Percentiles rank a stretch among this genome's conserved stretches.
Conservation (phyloP, 768 basidiomycete species). For the Lactarius psammicola region DNA sequence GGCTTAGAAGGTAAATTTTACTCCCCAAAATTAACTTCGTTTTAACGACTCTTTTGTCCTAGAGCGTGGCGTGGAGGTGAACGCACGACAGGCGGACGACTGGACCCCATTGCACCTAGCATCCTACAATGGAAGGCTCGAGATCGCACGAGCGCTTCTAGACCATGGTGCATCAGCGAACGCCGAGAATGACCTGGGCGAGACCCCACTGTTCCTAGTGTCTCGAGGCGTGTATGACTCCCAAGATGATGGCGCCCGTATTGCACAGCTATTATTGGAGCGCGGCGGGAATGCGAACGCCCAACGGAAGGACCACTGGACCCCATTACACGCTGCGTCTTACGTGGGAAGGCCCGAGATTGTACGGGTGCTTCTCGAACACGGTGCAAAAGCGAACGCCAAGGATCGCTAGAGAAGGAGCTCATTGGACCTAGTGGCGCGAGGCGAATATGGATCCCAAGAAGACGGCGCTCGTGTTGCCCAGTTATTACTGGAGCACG, state of each 20-base stretch:
- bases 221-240: neutral
- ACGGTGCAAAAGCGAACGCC: neutral
- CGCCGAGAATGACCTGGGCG: neutral
- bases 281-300: neutral
- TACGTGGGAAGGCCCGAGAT: neutral
- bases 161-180: neutral
- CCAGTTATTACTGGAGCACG: neutral
- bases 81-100: neutral
- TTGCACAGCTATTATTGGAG: neutral
- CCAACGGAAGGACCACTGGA: neutral
- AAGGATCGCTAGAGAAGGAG: neutral
- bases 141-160: neutral
- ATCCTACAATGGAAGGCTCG: neutral
- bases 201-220: neutral
- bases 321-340: neutral
- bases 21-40: neutral
- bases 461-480: neutral
- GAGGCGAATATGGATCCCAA: neutral
- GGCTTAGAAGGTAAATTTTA: neutral
- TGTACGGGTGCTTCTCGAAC: neutral
- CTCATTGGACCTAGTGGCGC: neutral
- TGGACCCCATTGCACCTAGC: neutral
- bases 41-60: neutral
- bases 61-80: neutral
- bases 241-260: neutral